Conservation (phyloP, 2,329 filamentous ascomycete genomes). For the Aspergillus nomiae region DNA sequence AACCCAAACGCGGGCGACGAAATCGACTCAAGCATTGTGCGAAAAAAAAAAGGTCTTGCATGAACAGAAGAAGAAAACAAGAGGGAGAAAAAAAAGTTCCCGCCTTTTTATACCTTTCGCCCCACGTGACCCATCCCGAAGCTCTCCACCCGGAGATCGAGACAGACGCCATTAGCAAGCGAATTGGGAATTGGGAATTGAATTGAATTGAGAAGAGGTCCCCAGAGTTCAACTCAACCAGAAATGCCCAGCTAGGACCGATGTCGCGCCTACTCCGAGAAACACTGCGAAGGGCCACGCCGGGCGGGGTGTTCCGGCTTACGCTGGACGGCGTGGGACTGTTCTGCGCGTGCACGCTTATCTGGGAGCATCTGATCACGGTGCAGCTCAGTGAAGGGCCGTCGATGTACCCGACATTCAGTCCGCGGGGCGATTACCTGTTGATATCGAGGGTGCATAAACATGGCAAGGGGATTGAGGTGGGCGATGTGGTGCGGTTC, state of each 20-base stretch:
- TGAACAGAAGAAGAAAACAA: conserved; percentile 4
- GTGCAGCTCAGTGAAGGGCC: conserved; percentile 67
- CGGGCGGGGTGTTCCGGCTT: conserved; percentile 28
- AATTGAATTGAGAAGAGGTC: too few species aligned
- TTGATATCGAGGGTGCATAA: conserved; percentile 69
- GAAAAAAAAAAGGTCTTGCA: background rate
- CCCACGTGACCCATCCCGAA: conserved; percentile 20
- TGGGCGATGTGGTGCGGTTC: conserved; percentile 86
- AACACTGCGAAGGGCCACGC: conserved; percentile 25
- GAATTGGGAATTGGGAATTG: too few species aligned
- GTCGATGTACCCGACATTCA: conserved; percentile 88
- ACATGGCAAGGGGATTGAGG: conserved; percentile 64
- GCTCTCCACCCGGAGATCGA: conserved; percentile 9
- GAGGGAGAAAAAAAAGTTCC: conserved; percentile 1
- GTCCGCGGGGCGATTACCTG: conserved; percentile 66
- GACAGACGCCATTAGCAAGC: too few species aligned
- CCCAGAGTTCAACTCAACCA: background rate
- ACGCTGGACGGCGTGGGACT: conserved; percentile 35
- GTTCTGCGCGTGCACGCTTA: conserved; percentile 39
- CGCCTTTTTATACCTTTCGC: conserved; percentile 17
- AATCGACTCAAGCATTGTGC: background rate
- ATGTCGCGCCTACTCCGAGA: conserved; percentile 36
- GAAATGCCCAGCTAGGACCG: conserved; percentile 9
- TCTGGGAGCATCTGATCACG: conserved; percentile 62
- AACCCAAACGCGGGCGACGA: background rate